Evolutionary conservation across 2,329 filamentous ascomycete species (phyloP).

Genomic region (Hypomyces rosellus): DNA sequence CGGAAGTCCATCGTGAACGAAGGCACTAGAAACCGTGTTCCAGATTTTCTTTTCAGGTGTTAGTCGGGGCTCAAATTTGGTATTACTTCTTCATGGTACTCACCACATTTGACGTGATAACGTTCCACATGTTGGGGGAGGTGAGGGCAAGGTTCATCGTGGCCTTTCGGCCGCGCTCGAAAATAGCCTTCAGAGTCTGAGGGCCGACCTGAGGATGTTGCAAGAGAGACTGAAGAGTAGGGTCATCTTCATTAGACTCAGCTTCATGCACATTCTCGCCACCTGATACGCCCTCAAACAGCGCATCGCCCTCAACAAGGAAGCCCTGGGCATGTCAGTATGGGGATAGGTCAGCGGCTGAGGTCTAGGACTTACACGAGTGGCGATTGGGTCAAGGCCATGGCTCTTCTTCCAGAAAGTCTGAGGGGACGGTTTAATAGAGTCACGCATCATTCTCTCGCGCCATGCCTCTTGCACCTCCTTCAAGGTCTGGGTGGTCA

Average conservation of each 20-base stretch:
- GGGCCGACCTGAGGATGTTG: conserved; percentile 15
- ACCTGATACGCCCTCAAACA: background rate
- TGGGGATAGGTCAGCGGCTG: no score
- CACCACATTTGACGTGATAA: conserved; percentile 20
- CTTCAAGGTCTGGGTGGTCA: conserved; percentile 9
- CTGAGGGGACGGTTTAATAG: background rate
- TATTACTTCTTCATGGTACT: conserved; percentile 3
- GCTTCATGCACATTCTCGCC: background rate
- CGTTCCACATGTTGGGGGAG: conserved; percentile 17
- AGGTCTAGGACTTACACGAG: no score
- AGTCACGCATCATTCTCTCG: background rate
- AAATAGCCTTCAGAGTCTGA: conserved; percentile 13
- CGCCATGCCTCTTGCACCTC: conserved; percentile 9
- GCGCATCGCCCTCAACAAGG: no score
- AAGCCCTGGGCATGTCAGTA: no score
- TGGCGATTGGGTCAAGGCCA: no score
- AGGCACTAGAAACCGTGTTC: conserved; percentile 17
- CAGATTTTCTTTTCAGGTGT: conserved; percentile 20
- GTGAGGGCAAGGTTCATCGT: conserved; percentile 18
- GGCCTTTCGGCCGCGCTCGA: conserved; percentile 18
- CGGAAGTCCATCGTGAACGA: conserved; percentile 15
- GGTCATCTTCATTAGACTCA: background rate
- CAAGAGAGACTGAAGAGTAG: background rate
- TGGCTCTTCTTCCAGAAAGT: background rate
- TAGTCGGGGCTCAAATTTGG: background rate